Conservation (phyloP, 2,329 filamentous ascomycete genomes). For the Fusarium hostae region DNA sequence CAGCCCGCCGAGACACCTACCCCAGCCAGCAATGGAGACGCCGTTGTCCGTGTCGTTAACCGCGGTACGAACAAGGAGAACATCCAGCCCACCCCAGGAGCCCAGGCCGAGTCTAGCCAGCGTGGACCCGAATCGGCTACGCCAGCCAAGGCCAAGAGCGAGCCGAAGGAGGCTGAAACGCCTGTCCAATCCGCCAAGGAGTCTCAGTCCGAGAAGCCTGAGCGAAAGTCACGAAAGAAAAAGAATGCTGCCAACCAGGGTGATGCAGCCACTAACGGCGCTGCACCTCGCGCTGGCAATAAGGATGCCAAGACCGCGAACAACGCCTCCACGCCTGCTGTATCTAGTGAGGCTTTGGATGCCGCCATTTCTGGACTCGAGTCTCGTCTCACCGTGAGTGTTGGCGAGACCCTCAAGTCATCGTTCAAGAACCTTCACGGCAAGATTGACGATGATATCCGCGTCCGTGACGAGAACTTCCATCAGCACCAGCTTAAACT, state of each 20-base stretch:
- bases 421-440: conserved; percentile 71
- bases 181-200: conserved; percentile 53
- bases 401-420: conserved; percentile 64
- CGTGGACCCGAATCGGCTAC: conserved; percentile 49
- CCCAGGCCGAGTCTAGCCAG: conserved; percentile 44
- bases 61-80: conserved; percentile 53
- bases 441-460: conserved; percentile 73
- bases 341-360: conserved; percentile 62
- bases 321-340: conserved; percentile 38
- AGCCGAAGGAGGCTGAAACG: conserved; percentile 62
- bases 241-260: conserved; percentile 62
- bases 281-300: conserved; percentile 50
- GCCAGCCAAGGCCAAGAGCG: conserved; percentile 54
- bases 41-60: conserved; percentile 50
- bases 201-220: conserved; percentile 65
- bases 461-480: conserved; percentile 62
- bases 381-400: conserved; percentile 59
- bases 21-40: conserved; percentile 51
- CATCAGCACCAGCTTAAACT: conserved; percentile 64
- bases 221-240: conserved; percentile 73
- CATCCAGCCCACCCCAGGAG: conserved; percentile 39
- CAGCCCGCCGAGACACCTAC: conserved; percentile 53
- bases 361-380: conserved; percentile 66
- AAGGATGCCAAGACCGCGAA: conserved; percentile 50
- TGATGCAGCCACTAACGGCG: conserved; percentile 60